Conservation (phyloP, 2,329 filamentous ascomycete species). For the Tolypocladium tundrense region DNA sequence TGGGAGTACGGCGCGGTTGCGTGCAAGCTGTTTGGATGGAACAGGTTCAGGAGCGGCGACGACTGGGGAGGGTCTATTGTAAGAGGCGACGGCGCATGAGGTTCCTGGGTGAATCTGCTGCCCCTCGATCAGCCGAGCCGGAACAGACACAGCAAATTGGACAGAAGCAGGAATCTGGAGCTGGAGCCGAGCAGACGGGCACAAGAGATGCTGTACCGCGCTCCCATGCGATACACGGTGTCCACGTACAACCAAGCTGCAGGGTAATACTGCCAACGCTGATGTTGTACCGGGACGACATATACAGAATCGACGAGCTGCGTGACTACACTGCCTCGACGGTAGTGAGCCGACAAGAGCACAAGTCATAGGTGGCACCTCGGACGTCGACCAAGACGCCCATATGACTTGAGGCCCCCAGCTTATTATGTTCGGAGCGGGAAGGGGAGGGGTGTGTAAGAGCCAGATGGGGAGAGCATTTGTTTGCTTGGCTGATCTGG, state of each 20-base stretch:
- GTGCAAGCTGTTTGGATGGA: slow-evolving; percentile 38
- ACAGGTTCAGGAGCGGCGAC: slow-evolving; percentile 39
- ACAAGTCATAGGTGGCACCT: slow-evolving; percentile 1
- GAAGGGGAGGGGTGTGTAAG: not conserved
- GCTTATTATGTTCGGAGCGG: not conserved
- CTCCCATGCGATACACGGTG: slow-evolving; percentile 21
- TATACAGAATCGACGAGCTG: slow-evolving; percentile 7
- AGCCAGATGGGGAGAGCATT: not conserved
- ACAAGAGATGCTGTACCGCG: slow-evolving; percentile 25
- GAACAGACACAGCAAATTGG: slow-evolving; percentile 2
- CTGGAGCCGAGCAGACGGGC: slow-evolving; percentile 10
- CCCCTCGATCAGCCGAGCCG: slow-evolving; percentile 14
- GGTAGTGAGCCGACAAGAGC: slow-evolving; percentile 2
- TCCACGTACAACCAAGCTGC: slow-evolving; percentile 16
- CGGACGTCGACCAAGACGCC: not conserved
- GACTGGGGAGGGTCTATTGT: slow-evolving; percentile 44
- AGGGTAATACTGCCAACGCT: slow-evolving; percentile 34
- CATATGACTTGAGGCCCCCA: not conserved
- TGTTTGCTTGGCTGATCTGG: slow-evolving; percentile 1
- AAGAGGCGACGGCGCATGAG: slow-evolving; percentile 36
- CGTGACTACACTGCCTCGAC: slow-evolving; percentile 3
- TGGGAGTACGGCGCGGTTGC: slow-evolving; percentile 37
- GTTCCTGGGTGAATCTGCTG: slow-evolving; percentile 45
- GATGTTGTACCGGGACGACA: slow-evolving; percentile 27
- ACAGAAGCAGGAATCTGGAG: slow-evolving; percentile 8